Evolutionary conservation across 2,329 filamentous ascomycete species (phyloP), one percentile per base, ranked within the genome.

Genomic region (Pestalotiopsis sp.): DNA sequence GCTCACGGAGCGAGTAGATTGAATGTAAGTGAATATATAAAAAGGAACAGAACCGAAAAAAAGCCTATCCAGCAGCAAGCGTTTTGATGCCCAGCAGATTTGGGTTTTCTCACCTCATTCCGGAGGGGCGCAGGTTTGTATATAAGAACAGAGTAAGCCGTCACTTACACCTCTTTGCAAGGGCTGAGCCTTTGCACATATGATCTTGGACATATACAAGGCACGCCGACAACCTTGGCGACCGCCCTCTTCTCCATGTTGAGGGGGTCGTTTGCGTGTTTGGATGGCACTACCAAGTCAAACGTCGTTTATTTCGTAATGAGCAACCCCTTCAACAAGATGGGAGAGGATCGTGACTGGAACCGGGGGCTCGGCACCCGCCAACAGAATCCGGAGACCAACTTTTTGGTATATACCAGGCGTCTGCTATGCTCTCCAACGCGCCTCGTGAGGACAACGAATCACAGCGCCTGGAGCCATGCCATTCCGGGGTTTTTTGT

Each of bases 1-100:
- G 58, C 68, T 69, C 68, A 64, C 68, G 58, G 68, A 69, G 68
- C 68, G 68, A 69, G 68, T 36, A 14, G 23, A 62, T 23, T 9
- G n/a, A n/a, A 52, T 4, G 17, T 52, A 20, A 52, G 20, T 7
- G n/a, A 23, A 11, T n/a, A n/a, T 9, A 52, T 9, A 20, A 62
- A 62, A 7, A 36, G 9, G 23, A 17, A 40, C 27, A 31, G 5
- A 41, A 20, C n/a, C 13, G 6, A 62, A 62, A 17, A 7, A 5
- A 40, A 1, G 38, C 9, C 11, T 7, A 3, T 20, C 13, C 17
- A n/a, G 13, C 14, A 38, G 9, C 17, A 12, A 31, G 14, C n/a
- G 14, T 25, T 27, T n/a, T 17, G n/a, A 36, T 9, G 31, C n/a
- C 7, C 17, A 49, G 27, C 13, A 45, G 12, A 20, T 12, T 12